Base-by-base conservation (phyloP, 768 basidiomycete genomes). In the Podaxis sp. region DNA sequence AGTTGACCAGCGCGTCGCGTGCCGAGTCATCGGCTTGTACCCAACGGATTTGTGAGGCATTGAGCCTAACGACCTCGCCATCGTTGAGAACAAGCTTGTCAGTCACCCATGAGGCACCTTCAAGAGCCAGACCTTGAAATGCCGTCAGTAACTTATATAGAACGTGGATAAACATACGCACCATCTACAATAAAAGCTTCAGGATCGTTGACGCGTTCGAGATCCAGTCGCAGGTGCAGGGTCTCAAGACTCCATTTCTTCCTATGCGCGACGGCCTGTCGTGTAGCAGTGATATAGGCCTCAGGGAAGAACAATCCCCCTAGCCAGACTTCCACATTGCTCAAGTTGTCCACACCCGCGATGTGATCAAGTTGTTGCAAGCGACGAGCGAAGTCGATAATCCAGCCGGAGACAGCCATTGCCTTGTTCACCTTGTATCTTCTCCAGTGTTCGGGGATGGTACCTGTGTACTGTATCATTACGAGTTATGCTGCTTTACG, bases 271-370 rank as follows among this genome's bases (percentile, higher is more conserved):
- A 95, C 91, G n/a, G 93, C 87, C 74, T 99, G 96, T 56, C 96
- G 84, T 2, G 95, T 96, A 1, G 96, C 96, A 0, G 96, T 98
- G 69, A 99, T 84, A 72, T 95, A 99, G 2, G 95, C 96, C 70
- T 96, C 93, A 0, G 96, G 97, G 84, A 92, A 95, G 83, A 99
- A 98, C 61, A 99, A 75, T 0, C 93, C 92, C 24, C 96, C 95
- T 13, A 99, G 85, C 91, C 93, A 94, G 50, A 97, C 91, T 74
- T 93, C 87, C 52, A 91, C 78, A 67, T 91, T 80, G 66, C 78
- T 82, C 65, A 89, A 75, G 69, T 81, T 87, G 65, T 89, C 87
- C 51, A 87, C 75, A 20, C 75, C 72, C 0, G 89, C 84, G 60
- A 98, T 87, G 36, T 77, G 75, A 57, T 95, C 86, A 41, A 99